Evolutionary conservation across 2,329 filamentous ascomycete species (phyloP).

Genomic region (Talaromyces sp.): DNA sequence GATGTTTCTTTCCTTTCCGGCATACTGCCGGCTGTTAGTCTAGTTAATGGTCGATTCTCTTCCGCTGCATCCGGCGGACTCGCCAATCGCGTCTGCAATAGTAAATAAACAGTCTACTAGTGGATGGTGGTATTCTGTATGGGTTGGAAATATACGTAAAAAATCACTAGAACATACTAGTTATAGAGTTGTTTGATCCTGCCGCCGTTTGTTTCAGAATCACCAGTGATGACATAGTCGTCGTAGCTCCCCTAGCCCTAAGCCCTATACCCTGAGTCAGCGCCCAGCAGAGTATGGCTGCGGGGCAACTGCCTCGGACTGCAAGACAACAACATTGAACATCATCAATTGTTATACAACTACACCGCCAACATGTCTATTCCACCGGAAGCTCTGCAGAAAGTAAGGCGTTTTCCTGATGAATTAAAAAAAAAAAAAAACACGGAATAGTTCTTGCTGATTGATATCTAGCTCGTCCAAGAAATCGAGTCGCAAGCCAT

Average conservation of each 20-base stretch:
- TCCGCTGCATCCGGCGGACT: background rate
- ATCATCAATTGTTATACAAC: background rate
- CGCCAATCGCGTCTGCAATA: background rate
- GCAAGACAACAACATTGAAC: background rate
- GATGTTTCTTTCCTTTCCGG: background rate
- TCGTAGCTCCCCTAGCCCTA: conserved; percentile 10
- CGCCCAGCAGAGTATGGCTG: background rate
- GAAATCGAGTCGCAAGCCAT: conserved; percentile 91
- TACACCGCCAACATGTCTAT: conserved; percentile 67
- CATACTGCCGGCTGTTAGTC: background rate
- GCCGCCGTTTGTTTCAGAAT: background rate
- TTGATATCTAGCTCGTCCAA: conserved; percentile 64
- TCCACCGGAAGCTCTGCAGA: conserved; percentile 87
- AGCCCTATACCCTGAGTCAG: conserved; percentile 7
- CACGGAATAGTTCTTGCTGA: background rate
- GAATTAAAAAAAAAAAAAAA: too few species aligned
- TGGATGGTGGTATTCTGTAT: background rate
- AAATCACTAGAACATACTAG: background rate
- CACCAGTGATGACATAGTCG: background rate
- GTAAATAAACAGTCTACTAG: background rate
- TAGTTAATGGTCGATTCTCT: background rate
- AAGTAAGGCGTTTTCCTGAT: conserved; percentile 52
- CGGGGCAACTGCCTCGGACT: background rate
- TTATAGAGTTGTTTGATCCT: background rate
- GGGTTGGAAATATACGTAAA: background rate